Conservation (phyloP, 805 yeast species). For the Myxozyma sirexii region DNA sequence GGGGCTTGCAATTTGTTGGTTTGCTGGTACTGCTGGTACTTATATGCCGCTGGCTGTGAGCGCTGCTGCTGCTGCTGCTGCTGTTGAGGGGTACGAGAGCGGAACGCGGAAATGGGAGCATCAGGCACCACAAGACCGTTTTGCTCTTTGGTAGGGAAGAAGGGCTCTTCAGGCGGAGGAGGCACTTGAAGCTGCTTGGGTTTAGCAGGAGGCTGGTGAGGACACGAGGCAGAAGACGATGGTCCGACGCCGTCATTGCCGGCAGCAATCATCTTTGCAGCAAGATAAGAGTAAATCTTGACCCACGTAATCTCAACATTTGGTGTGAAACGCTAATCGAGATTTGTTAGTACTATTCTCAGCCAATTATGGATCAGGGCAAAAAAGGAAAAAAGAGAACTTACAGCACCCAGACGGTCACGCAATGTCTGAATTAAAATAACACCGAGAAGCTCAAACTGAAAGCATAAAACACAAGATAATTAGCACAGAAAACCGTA, state of each 20-base stretch:
- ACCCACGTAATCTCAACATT: conserved; percentile 39
- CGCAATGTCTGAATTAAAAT: conserved; percentile 61
- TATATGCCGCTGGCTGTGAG: background rate
- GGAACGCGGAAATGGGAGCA: background rate
- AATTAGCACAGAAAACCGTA: no score
- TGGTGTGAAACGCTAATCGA: conserved; percentile 26
- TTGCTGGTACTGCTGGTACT: background rate
- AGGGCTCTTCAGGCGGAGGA: background rate
- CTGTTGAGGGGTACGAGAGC: background rate
- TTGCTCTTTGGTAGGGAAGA: background rate
- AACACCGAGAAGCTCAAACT: conserved; percentile 61
- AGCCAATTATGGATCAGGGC: no score
- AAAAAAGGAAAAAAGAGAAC: background rate
- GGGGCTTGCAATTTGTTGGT: background rate
- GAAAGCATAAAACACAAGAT: background rate
- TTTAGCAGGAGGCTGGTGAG: background rate
- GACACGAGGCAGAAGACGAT: background rate
- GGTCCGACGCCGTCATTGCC: conserved; percentile 12
- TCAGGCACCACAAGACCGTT: background rate
- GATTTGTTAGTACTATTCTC: background rate
- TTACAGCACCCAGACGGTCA: conserved; percentile 49
- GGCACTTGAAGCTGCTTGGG: background rate
- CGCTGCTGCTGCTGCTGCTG: background rate
- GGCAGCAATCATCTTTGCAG: conserved; percentile 37
- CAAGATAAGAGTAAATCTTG: conserved; percentile 41